A percentile compares a stretch with the other conserved stretches of the same genome.
phyloP scores from a whole-genome alignment of 2,329 filamentous ascomycete genomes.

The Cercospora berteroae region DNA sequence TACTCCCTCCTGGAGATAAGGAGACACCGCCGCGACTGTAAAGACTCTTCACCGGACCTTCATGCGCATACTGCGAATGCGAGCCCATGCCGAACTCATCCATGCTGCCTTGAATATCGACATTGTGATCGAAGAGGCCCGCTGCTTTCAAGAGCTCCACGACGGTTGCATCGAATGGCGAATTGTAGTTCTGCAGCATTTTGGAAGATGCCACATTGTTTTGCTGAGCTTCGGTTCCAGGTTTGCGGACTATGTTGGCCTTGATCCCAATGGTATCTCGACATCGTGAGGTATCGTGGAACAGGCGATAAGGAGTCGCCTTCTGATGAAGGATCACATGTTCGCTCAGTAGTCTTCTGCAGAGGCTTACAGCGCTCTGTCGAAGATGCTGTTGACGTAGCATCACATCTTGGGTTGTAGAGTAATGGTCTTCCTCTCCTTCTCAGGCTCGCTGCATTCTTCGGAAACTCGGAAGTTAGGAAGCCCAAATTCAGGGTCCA shows the following conservation, averaged over 20 bases:
- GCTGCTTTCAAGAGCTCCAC: slow-evolving; percentile 63
- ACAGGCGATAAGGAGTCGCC: neutral
- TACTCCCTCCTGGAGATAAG: slow-evolving; percentile 80
- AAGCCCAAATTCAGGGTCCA: no score
- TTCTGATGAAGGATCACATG: slow-evolving; percentile 3
- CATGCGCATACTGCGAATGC: slow-evolving; percentile 67
- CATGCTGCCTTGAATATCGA: slow-evolving; percentile 71
- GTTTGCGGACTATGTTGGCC: slow-evolving; percentile 51
- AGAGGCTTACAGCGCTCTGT: slow-evolving; percentile 19
- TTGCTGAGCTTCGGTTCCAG: slow-evolving; percentile 24
- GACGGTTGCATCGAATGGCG: slow-evolving; percentile 80
- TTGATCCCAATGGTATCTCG: slow-evolving; percentile 46
- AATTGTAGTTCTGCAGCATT: slow-evolving; percentile 65
- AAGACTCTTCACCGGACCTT: slow-evolving; percentile 62
- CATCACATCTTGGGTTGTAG: slow-evolving; percentile 23
- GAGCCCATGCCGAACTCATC: slow-evolving; percentile 97
- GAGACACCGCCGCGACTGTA: slow-evolving; percentile 37
- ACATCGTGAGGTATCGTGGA: slow-evolving; percentile 2
- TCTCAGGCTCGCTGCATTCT: no score
- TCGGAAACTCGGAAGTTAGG: no score
- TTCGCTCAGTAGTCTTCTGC: slow-evolving; percentile 8
- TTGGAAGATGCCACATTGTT: slow-evolving; percentile 78
- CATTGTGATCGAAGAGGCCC: slow-evolving; percentile 63
- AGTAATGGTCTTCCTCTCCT: no score
- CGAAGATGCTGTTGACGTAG: slow-evolving; percentile 22